Evolutionary conservation across 345 rosid species (phyloP).

Genomic region (Gossypium bickii): DNA sequence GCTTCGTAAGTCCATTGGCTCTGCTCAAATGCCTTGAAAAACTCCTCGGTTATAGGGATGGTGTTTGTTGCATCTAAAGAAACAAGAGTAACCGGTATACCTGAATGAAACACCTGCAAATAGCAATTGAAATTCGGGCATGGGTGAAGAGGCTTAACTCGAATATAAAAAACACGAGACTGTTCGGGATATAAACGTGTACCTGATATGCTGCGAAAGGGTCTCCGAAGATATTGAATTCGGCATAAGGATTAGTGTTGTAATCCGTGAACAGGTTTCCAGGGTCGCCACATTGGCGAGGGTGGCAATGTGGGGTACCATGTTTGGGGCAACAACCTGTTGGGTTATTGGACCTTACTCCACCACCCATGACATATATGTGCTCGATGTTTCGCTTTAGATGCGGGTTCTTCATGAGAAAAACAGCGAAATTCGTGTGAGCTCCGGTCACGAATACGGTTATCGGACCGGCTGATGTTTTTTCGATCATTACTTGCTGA

Average conservation of each 20-base stretch:
- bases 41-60: conserved; percentile 49
- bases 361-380: conserved; percentile 86
- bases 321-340: conserved; percentile 66
- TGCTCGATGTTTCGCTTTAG: conserved; percentile 70
- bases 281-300: conserved; percentile 54
- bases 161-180: neutral
- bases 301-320: conserved; percentile 41
- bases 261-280: conserved; percentile 75
- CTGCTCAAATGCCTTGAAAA: conserved; percentile 56
- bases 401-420: conserved; percentile 72
- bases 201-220: conserved; percentile 96
- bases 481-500: conserved; percentile 69
- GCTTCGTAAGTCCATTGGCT: conserved; percentile 69
- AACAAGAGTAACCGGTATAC: conserved; percentile 70
- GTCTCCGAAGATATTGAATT: conserved; percentile 78
- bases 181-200: neutral
- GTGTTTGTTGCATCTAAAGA: conserved; percentile 94
- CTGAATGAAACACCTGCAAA: conserved; percentile 78
- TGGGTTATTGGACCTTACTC: conserved; percentile 59
- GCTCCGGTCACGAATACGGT: conserved; percentile 52
- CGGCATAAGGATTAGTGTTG: conserved; percentile 73
- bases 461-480: conserved; percentile 61
- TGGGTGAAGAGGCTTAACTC: neutral
- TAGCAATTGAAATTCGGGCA: neutral
- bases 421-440: conserved; percentile 70